Conservation (phyloP, 768 basidiomycete genomes). For the Lactarius pseudohatsudake region DNA sequence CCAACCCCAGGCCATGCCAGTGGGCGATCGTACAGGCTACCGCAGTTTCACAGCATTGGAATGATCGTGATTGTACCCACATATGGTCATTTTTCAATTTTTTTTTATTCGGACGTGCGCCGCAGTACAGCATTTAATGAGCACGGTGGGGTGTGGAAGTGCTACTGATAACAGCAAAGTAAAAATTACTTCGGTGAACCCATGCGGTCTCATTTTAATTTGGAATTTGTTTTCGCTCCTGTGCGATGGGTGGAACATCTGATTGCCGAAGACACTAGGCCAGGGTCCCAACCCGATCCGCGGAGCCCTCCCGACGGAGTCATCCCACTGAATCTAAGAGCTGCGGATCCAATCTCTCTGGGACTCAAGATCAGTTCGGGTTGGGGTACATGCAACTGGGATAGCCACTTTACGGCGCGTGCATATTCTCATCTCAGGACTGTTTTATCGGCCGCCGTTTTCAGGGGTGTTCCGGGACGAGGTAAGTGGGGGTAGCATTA, state of each 20-base stretch:
- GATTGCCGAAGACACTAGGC: not conserved
- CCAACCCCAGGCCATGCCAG: not conserved
- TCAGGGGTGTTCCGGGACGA: not conserved
- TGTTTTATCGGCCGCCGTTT: not conserved
- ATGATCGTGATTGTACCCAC: too few species aligned
- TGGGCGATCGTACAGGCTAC: too few species aligned
- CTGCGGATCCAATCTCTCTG: not conserved
- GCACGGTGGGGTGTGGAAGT: too few species aligned
- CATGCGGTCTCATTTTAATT: not conserved
- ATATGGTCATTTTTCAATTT: not conserved
- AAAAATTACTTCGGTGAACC: not conserved
- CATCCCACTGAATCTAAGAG: not conserved
- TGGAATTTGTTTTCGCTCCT: not conserved
- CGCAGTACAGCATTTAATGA: too few species aligned
- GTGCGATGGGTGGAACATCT: not conserved
- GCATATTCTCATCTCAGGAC: not conserved
- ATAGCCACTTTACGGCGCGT: too few species aligned
- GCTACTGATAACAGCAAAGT: not conserved
- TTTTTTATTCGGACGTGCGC: too few species aligned
- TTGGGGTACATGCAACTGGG: not conserved
- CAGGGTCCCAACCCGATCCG: not conserved
- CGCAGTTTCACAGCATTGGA: too few species aligned
- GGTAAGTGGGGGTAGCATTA: not conserved
- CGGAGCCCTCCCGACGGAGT: not conserved
- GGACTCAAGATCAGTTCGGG: not conserved